phyloP scores from a whole-genome alignment of 2,329 filamentous ascomycete genomes.

The Exophiala spinifera region DNA sequence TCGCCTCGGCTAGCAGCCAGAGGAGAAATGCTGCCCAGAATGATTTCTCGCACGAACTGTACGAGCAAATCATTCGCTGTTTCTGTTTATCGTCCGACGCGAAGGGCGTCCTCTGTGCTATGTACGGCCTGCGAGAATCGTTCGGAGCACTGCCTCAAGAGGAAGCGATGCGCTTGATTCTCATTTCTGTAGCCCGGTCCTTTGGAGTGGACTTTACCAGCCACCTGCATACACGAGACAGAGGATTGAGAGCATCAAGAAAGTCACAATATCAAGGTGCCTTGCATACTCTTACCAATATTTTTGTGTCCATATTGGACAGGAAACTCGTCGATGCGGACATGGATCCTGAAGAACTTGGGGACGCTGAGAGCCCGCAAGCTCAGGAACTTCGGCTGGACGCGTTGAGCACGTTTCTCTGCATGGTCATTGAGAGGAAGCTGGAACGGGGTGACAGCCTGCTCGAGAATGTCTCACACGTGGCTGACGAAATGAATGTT shows the following conservation, averaged over 20 bases:
- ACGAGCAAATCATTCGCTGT: constrained; percentile 51
- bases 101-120: constrained; percentile 48
- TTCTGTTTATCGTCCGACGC: constrained; percentile 52
- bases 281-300: constrained; percentile 44
- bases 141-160: constrained; percentile 49
- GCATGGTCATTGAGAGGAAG: constrained; percentile 40
- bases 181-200: constrained; percentile 49
- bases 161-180: constrained; percentile 46
- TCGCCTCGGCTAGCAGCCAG: constrained; percentile 34
- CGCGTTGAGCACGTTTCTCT: constrained; percentile 41
- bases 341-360: constrained; percentile 31
- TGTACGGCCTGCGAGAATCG: constrained; percentile 43
- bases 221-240: neutral
- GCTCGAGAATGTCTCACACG: constrained; percentile 35
- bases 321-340: constrained; percentile 35
- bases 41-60: constrained; percentile 48
- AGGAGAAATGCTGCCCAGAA: constrained; percentile 32
- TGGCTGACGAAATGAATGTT: constrained; percentile 38
- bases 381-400: constrained; percentile 42
- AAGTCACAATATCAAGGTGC: constrained; percentile 34
- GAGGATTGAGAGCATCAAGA: constrained; percentile 10
- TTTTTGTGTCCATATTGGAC: constrained; percentile 46
- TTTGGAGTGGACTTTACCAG: constrained; percentile 37
- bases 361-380: constrained; percentile 29
- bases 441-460: constrained; percentile 31